Base-by-base conservation (phyloP, 345 rosid genomes). In the Theobroma cacao region DNA sequence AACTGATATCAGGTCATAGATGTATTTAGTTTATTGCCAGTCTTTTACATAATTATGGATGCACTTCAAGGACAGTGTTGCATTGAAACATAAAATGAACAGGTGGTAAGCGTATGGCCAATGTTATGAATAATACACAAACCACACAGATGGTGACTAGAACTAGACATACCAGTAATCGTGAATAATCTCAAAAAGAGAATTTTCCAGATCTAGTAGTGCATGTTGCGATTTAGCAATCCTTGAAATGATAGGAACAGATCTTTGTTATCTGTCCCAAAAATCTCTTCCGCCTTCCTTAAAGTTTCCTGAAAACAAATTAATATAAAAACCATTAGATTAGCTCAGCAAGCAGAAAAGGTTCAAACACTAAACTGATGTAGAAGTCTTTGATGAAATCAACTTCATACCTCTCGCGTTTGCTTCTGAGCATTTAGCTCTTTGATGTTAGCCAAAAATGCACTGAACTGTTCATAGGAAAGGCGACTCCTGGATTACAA, bases 391-490 rank as follows among this genome's bases (percentile, higher is more conserved):
- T 15, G 12, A 26, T 28, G 31, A 75, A 47, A 8, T 17, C 17
- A 50, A 24, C 40, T 36, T 36, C 60, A 14, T 79, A 95, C 99
- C 93, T 95, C 99, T 67, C 96, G 89, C 52, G 91, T 90, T 87
- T 95, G 97, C 86, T 91, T 91, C 71, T 87, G 89, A 55, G 95
- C 96, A 88, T 95, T 95, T 74, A 95, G 88, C 78, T 93, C 97
- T 91, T 95, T 93, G 81, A 95, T 88, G 85, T 88, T 93, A 48
- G 95, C 95, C 83, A 95, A 80, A 85, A 95, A 93, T 72, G 99
- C 94, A 83, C 98, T 92, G 86, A 95, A 95, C 80, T 93, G 97
- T 84, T 92, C 92, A 84, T 91, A 93, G 2, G 97, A 92, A 78
- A 95, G 86, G 30, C 94, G 98, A 82, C 93, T 92, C 97, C 98